A percentile compares a stretch with the other conserved stretches of the same genome.
Evolutionary conservation across 352 stramenopile species (phyloP).

Genomic region (Saprolegnia parasitica): DNA sequence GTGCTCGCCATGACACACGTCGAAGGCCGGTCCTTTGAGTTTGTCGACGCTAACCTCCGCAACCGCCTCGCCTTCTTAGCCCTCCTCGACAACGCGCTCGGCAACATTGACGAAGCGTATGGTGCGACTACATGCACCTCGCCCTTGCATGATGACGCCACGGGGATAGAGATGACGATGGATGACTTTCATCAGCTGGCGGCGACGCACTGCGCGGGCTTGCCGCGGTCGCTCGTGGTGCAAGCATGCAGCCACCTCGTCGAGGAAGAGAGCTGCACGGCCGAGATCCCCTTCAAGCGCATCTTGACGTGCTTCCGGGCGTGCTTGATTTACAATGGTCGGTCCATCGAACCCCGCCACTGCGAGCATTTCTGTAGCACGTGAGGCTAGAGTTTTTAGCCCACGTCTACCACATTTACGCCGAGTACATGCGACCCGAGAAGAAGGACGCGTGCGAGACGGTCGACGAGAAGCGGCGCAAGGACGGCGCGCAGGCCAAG

Average conservation of each 20-base stretch:
- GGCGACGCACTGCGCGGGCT: not conserved
- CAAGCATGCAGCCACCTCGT: constrained; percentile 9
- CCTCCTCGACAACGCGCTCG: not conserved
- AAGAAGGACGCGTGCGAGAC: constrained; percentile 12
- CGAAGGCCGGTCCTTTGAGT: constrained; percentile 25
- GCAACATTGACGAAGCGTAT: constrained; percentile 9
- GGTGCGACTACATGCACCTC: too few species aligned
- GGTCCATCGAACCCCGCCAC: not conserved
- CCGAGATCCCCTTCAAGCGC: constrained; percentile 11
- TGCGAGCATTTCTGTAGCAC: too few species aligned
- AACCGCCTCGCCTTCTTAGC: constrained; percentile 17
- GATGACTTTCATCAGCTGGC: constrained; percentile 23
- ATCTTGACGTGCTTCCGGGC: constrained; percentile 21
- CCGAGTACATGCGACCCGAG: not conserved
- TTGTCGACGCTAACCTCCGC: constrained; percentile 22
- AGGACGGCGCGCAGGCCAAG: constrained; percentile 14
- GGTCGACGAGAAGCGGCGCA: constrained; percentile 1
- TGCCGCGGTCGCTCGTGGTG: constrained; percentile 1
- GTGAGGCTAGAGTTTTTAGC: constrained; percentile 8
- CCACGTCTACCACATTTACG: constrained; percentile 17
- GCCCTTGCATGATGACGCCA: not conserved
- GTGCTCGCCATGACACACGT: constrained; percentile 10
- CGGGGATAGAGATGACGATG: constrained; percentile 12
- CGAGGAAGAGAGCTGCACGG: not conserved
- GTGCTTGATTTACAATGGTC: constrained; percentile 26